Evolutionary conservation across 2,329 filamentous ascomycete species (phyloP), one percentile per base, ranked within the genome.

Genomic region (Sporothrix protearum): DNA sequence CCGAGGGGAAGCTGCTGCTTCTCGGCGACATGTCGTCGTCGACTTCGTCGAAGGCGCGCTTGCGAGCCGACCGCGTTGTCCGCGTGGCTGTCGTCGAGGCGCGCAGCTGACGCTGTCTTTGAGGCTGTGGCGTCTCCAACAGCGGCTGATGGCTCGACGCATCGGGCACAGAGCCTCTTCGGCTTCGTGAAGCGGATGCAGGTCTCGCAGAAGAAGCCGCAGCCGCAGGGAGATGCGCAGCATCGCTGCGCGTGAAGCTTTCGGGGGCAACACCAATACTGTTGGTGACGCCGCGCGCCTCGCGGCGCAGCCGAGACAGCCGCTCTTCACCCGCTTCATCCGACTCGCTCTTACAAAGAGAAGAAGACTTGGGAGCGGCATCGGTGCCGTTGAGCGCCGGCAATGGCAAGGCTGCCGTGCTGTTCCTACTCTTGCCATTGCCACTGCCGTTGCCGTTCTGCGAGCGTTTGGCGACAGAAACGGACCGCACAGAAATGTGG

Each of bases 11-110:
- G 61, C 83, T 84, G 69, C 83, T 81, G 19, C 83, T 79, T 19
- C 83, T 83, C 2, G 88, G 87, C 63, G 88, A 89, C 72, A 81
- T 81, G 72, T 82, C 80, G 64, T 83, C 82, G 70, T 89, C 87
- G 19, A 83, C 78, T 72, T 88, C 86, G 74, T 89, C 86, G 78
- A 85, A 80, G 36, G 84, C 80, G 71, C 86, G 81, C 83, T 88
- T 89, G 76, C 80, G 77, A 42, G 78, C 80, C 16, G 84, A 85
- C 51, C 85, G 83, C 55, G 84, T 86, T 64, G 83, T 80, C 67
- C 85, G 80, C 64, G 78, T 80, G 73, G 77, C 81, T 73, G 77
- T 77, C 61, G 77, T 77, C 66, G 78, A 74, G 30, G 72, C 71
- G 75, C 70, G 74, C 80, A 75, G 77, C 73, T 76, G 70, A 57